phyloP scores from a whole-genome alignment of 2,329 filamentous ascomycete species.

The Ophiostoma piceae region DNA sequence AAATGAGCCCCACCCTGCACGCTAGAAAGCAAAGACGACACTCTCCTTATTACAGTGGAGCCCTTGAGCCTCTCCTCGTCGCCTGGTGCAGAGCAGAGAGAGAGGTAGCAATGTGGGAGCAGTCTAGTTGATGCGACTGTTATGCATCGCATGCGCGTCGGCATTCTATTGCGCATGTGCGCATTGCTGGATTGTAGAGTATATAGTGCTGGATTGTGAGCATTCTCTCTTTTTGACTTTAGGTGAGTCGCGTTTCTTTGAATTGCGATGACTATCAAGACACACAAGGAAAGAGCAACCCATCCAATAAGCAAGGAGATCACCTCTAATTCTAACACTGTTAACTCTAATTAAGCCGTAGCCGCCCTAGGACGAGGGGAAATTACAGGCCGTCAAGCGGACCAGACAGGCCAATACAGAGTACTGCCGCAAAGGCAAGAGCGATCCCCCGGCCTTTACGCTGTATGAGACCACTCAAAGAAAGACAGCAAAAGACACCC shows the following conservation, averaged over 20 bases:
- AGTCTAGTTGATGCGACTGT: not conserved
- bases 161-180: not conserved
- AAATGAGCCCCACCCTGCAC: not conserved
- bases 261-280: no score
- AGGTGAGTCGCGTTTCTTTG: not conserved
- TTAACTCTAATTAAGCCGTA: not conserved
- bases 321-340: not conserved
- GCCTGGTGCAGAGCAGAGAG: not conserved
- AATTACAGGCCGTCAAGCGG: constrained; percentile 5
- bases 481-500: not conserved
- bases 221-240: no score
- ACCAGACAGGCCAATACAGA: not conserved
- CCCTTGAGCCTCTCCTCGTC: constrained; percentile 8
- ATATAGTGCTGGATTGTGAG: not conserved
- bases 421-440: not conserved
- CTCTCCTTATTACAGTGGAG: constrained; percentile 10
- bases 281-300: not conserved
- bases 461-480: not conserved
- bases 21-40: not conserved
- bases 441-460: constrained; percentile 3
- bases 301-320: not conserved
- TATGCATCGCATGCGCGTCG: not conserved
- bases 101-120: not conserved
- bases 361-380: not conserved
- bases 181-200: not conserved